These are phyloP conservation scores for Gillenia trifoliata DNA, from an alignment of 306 rosid genomes.

Conservation along the genomic window DNA sequence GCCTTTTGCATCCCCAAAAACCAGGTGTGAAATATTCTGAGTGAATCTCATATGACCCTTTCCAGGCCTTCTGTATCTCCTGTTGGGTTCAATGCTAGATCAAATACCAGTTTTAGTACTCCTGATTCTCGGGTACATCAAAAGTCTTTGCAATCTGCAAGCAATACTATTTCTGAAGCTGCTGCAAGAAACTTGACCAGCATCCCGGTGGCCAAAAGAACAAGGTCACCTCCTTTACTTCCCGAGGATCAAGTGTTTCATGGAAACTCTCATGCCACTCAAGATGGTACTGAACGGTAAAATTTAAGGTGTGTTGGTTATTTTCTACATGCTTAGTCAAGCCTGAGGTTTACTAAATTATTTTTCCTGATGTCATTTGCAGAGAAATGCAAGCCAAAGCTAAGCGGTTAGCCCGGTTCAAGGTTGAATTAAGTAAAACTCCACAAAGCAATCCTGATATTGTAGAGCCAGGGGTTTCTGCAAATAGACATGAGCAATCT, in stretches of 20 bases:
- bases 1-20: neutral
- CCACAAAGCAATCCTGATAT: constrained; percentile 39
- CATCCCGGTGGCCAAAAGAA: constrained; percentile 58
- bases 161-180: constrained; percentile 22
- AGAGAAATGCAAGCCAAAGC: constrained; percentile 91
- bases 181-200: constrained; percentile 23
- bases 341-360: constrained; percentile 1
- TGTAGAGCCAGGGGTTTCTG: constrained; percentile 38
- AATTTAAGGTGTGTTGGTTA: constrained; percentile 19
- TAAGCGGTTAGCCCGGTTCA: constrained; percentile 90
- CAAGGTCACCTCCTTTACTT: constrained; percentile 66
- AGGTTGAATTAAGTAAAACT: constrained; percentile 59
- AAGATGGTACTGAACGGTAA: constrained; percentile 75
- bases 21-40: neutral
- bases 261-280: constrained; percentile 37
- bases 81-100: constrained; percentile 20
- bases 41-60: constrained; percentile 23
- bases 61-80: constrained; percentile 41
- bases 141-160: constrained; percentile 18
- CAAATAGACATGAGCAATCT: constrained; percentile 31
- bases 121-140: constrained; percentile 23
- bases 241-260: constrained; percentile 41
- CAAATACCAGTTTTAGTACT: constrained; percentile 21
- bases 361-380: constrained; percentile 18
- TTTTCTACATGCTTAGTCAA: constrained; percentile 14